These are phyloP conservation scores for Cytospora piceicola DNA, from an alignment of 2,329 filamentous ascomycete genomes.

Conservation along the genomic window DNA sequence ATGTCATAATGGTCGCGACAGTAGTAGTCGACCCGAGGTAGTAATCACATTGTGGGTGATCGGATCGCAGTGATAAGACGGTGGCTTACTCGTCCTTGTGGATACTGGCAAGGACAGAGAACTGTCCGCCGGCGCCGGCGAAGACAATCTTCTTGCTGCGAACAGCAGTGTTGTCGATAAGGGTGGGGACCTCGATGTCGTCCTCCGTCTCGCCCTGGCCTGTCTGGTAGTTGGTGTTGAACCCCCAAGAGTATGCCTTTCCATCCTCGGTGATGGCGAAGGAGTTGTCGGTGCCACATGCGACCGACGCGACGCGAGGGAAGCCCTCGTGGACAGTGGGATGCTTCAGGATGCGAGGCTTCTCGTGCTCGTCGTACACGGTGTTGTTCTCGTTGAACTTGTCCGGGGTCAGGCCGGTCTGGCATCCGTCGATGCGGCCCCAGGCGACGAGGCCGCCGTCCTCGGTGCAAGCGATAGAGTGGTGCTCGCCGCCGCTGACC, in stretches of 20 bases:
- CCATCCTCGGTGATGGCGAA: slow-evolving; percentile 72
- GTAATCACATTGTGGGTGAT: not conserved
- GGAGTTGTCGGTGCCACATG: slow-evolving; percentile 72
- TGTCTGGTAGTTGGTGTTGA: slow-evolving; percentile 79
- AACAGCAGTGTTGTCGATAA: slow-evolving; percentile 84
- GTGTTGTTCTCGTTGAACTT: slow-evolving; percentile 61
- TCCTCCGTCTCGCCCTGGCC: slow-evolving; percentile 72
- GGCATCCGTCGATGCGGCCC: slow-evolving; percentile 59
- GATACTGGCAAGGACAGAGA: slow-evolving; percentile 62
- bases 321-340: slow-evolving; percentile 63
- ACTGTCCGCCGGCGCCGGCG: slow-evolving; percentile 87
- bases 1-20: not conserved
- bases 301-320: slow-evolving; percentile 60
- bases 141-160: slow-evolving; percentile 73
- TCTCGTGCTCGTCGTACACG: slow-evolving; percentile 65
- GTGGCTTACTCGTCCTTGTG: slow-evolving; percentile 28
- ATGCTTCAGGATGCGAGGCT: slow-evolving; percentile 71
- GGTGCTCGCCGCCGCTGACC: slow-evolving; percentile 72
- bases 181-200: slow-evolving; percentile 75
- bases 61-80: not conserved
- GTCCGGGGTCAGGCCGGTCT: slow-evolving; percentile 60
- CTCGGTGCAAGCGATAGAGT: slow-evolving; percentile 67
- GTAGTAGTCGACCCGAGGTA: not conserved
- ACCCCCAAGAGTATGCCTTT: slow-evolving; percentile 78
- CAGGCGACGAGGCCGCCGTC: slow-evolving; percentile 63